phyloP scores from a whole-genome alignment of 1,284 basidiomycete genomes.

The Austropuccinia psidii region DNA sequence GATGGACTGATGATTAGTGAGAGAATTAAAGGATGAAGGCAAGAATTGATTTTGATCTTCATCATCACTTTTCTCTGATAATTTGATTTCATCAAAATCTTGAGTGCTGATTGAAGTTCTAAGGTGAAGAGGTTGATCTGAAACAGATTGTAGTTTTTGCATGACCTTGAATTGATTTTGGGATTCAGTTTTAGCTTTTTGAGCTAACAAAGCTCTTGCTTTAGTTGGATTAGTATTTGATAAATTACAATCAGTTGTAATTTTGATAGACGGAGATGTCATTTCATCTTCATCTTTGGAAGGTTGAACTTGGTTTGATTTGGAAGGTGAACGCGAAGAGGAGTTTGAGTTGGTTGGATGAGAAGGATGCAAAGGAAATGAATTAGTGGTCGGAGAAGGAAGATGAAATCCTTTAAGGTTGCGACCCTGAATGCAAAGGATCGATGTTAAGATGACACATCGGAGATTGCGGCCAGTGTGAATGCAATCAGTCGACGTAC shows the following conservation, averaged over 20 bases:
- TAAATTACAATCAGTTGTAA: background rate
- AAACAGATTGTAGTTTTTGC: conserved; percentile 22
- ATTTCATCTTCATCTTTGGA: background rate
- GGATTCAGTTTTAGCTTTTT: conserved; percentile 37
- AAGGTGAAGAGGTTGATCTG: background rate
- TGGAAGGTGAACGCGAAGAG: no score
- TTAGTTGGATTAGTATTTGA: conserved; percentile 1
- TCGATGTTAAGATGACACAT: no score
- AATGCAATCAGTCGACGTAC: no score
- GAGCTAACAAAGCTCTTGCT: conserved; percentile 19
- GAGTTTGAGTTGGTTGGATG: background rate
- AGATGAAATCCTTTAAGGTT: no score
- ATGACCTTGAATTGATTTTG: conserved; percentile 2
- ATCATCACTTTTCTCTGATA: conserved; percentile 70
- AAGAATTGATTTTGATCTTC: no score
- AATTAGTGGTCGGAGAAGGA: conserved; percentile 34
- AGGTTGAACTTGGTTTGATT: no score
- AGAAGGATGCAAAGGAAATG: background rate
- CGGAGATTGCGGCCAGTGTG: no score
- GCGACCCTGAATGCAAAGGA: no score
- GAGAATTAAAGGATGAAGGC: no score
- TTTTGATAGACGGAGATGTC: background rate
- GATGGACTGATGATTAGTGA: no score
- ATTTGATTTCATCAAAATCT: conserved; percentile 58
- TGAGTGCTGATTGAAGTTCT: conserved; percentile 54